Base-by-base conservation (phyloP, 2,329 filamentous ascomycete species). In the Trichoderma asperellum region DNA sequence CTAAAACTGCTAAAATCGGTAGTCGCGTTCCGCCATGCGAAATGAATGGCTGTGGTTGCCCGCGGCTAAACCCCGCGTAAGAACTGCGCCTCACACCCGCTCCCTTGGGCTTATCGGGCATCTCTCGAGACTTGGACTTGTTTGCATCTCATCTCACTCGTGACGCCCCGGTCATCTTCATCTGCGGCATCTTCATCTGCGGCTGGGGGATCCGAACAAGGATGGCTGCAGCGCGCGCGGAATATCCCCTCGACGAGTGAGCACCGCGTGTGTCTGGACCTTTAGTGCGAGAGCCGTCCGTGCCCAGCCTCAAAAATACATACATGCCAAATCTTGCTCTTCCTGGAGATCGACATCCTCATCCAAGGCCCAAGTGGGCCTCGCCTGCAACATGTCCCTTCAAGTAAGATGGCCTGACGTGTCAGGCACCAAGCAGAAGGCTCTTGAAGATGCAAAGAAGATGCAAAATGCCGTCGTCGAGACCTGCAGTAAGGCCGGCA, bases 401-500 rank as follows among this genome's bases (percentile, higher is more conserved):
- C 79, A 82, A 67, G 78, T 83, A 24, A 77, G 80, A 72, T 81
- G 79, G 70, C 78, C 81, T 62, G 81, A 83, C 63, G 74, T 80
- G 66, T 81, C 83, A 62, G 80, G 78, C 73, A 86, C 84, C 70
- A 88, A 86, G 76, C 82, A 84, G 72, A 88, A 88, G 76, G 88
- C 89, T 63, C 80, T 90, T 37, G 86, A 92, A 76, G 90, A 92
- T 84, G 91, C 91, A 37, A 85, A 86, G 73, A 88, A 90, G 73
- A 91, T 92, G 89, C 88, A 91, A 78, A 82, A 84, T 58, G 80
- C 85, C 2, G 88, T 92, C 34, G 81, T 86, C 59, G 89, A 91
- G 72, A 83, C 88, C 70, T 89, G 88, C 72, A 83, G 83, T 68
- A 87, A 87, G 68, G 81, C 83, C 37, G 87, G 87, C 49, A 87